Evolutionary conservation across 1,284 basidiomycete species (phyloP).

Genomic region (Tilletia indica): DNA sequence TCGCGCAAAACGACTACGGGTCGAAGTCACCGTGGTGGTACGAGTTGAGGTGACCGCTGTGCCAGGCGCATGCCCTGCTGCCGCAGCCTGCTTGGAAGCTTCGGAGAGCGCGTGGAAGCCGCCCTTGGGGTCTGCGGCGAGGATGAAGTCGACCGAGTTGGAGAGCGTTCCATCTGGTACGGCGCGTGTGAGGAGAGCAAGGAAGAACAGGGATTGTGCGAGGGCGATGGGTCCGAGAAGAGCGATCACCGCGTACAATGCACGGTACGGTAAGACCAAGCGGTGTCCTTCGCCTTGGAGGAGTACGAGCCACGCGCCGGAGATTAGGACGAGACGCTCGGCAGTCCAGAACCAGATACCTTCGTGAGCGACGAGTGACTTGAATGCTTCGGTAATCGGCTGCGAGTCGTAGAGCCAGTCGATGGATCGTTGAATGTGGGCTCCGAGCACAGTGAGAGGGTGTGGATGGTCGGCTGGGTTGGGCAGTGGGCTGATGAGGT

Average conservation of each 20-base stretch:
- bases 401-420: conserved; percentile 5
- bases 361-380: background rate
- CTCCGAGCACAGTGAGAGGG: background rate
- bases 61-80: background rate
- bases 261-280: background rate
- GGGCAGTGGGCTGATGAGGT: conserved; percentile 3
- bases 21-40: background rate
- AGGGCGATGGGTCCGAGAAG: background rate
- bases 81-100: background rate
- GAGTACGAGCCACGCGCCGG: conserved; percentile 5
- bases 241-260: background rate
- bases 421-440: conserved; percentile 1
- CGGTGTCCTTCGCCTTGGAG: conserved; percentile 7
- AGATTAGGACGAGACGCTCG: background rate
- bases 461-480: background rate
- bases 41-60: background rate
- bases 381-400: background rate
- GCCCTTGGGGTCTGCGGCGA: background rate
- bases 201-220: conserved; percentile 2
- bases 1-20: background rate
- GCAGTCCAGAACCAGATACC: background rate
- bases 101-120: background rate
- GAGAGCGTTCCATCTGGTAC: background rate
- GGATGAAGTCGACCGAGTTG: conserved; percentile 2
- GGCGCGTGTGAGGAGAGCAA: background rate